Conservation (phyloP, 75 land plant genomes). For the Ceratopteris richardii region DNA sequence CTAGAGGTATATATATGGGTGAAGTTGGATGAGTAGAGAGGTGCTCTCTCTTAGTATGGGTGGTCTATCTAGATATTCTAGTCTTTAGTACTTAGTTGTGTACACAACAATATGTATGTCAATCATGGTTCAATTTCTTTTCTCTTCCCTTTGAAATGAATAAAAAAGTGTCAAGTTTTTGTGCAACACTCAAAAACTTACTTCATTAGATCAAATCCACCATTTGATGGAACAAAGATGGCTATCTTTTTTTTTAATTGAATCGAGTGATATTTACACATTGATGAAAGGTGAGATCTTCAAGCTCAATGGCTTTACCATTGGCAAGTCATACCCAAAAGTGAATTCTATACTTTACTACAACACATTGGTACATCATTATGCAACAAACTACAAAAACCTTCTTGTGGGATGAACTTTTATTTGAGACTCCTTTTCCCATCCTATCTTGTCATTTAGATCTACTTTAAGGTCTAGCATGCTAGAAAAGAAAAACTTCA, state of each 20-base stretch:
- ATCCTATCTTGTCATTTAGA: slow-evolving; percentile 93
- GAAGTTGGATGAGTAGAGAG: too few relatives aligned
- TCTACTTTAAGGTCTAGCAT: slow-evolving; percentile 99
- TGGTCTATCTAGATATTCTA: too few relatives aligned
- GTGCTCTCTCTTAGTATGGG: too few relatives aligned
- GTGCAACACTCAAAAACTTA: slow-evolving; percentile 28
- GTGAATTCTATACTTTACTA: neutral
- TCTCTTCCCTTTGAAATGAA: neutral
- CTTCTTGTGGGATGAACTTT: slow-evolving; percentile 92
- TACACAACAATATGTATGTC: too few relatives aligned
- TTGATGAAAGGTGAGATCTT: slow-evolving; percentile 98
- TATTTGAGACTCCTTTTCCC: slow-evolving; percentile 91
- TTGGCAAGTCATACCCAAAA: slow-evolving; percentile 23
- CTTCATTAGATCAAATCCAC: slow-evolving; percentile 99
- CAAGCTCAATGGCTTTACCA: slow-evolving; percentile 98
- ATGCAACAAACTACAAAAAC: slow-evolving; percentile 18
- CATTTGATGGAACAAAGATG: slow-evolving; percentile 99
- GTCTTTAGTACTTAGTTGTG: too few relatives aligned
- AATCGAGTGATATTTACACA: slow-evolving; percentile 97
- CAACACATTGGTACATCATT: neutral
- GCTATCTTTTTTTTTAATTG: slow-evolving; percentile 97
- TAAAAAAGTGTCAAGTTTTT: neutral
- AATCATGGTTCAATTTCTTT: too few relatives aligned
- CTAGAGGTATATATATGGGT: too few relatives aligned
- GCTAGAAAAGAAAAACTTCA: slow-evolving; percentile 98